phyloP scores from a whole-genome alignment of 352 stramenopile genomes.

The Phytophthora lateralis region DNA sequence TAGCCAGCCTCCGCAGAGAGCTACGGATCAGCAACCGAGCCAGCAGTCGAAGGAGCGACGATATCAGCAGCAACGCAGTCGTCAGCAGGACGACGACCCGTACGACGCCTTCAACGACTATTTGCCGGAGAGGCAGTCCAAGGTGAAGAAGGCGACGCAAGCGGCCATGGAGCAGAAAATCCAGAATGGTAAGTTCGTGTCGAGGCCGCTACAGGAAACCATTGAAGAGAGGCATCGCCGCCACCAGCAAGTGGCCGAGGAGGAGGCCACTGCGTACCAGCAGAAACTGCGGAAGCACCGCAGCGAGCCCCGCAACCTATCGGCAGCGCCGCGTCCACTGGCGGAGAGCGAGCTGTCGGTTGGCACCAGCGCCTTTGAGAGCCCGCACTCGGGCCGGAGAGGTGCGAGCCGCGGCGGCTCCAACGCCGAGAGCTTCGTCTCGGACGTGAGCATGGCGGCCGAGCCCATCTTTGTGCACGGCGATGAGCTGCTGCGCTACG shows the following conservation, averaged over 20 bases:
- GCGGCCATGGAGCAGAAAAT: constrained; percentile 41
- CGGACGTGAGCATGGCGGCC: constrained; percentile 39
- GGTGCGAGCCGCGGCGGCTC: constrained; percentile 15
- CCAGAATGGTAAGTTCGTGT: constrained; percentile 51
- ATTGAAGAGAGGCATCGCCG: constrained; percentile 24
- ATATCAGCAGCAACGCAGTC: constrained; percentile 18
- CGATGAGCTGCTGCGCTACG: constrained; percentile 38
- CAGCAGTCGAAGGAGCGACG: constrained; percentile 10
- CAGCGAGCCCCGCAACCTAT: constrained; percentile 37
- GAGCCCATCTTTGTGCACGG: constrained; percentile 42
- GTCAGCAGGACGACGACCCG: constrained; percentile 34
- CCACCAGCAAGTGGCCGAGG: constrained; percentile 12
- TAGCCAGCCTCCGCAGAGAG: neutral
- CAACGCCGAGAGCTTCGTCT: constrained; percentile 54
- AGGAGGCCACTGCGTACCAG: constrained; percentile 17
- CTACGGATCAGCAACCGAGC: constrained; percentile 5
- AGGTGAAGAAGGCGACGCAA: constrained; percentile 45
- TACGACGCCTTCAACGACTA: constrained; percentile 86
- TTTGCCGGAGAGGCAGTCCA: constrained; percentile 52
- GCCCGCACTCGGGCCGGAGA: constrained; percentile 23
- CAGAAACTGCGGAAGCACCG: constrained; percentile 38
- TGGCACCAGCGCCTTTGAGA: constrained; percentile 27
- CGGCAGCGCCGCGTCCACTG: constrained; percentile 14
- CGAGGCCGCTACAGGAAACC: constrained; percentile 29
- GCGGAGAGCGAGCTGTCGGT: constrained; percentile 36